A percentile compares a stretch with the other conserved stretches of the same genome.
phyloP scores from a whole-genome alignment of 1,284 basidiomycete species.

The Phylloboletellus chloephorus region DNA sequence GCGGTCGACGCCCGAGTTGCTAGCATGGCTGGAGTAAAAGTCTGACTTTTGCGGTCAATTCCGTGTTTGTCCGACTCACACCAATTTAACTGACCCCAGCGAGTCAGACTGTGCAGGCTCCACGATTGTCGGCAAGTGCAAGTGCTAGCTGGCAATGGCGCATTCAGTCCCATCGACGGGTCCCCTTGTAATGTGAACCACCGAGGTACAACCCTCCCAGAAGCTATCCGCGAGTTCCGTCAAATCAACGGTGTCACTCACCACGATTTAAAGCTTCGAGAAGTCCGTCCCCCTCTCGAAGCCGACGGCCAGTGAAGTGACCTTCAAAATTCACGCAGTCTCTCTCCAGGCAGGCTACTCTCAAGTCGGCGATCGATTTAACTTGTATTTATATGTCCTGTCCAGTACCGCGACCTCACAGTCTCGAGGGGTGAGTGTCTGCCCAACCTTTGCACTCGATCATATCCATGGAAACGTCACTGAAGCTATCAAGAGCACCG shows the following conservation, averaged over 20 bases:
- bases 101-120: no score
- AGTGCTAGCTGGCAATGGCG: no score
- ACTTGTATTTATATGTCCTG: background rate
- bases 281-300: slow-evolving; percentile 29
- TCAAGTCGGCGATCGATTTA: background rate
- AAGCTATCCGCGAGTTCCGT: slow-evolving; percentile 33
- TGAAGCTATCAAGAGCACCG: slow-evolving; percentile 27
- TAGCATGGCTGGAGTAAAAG: slow-evolving; percentile 39
- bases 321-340: slow-evolving; percentile 48
- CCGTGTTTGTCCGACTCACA: slow-evolving; percentile 27
- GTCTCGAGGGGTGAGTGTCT: slow-evolving; percentile 39
- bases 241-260: slow-evolving; percentile 8
- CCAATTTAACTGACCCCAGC: background rate
- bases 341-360: slow-evolving; percentile 38
- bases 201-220: slow-evolving; percentile 18
- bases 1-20: slow-evolving; percentile 54
- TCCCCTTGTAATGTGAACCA: no score
- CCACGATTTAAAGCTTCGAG: slow-evolving; percentile 33
- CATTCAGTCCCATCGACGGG: no score
- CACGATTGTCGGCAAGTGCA: no score
- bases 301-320: slow-evolving; percentile 39
- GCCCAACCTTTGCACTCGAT: slow-evolving; percentile 39
- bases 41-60: slow-evolving; percentile 11
- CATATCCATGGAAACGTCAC: slow-evolving; percentile 40
- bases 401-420: slow-evolving; percentile 41